These are phyloP conservation scores for Aspergillus proliferans DNA, from an alignment of 2,329 filamentous ascomycete genomes.

Conservation along the genomic window DNA sequence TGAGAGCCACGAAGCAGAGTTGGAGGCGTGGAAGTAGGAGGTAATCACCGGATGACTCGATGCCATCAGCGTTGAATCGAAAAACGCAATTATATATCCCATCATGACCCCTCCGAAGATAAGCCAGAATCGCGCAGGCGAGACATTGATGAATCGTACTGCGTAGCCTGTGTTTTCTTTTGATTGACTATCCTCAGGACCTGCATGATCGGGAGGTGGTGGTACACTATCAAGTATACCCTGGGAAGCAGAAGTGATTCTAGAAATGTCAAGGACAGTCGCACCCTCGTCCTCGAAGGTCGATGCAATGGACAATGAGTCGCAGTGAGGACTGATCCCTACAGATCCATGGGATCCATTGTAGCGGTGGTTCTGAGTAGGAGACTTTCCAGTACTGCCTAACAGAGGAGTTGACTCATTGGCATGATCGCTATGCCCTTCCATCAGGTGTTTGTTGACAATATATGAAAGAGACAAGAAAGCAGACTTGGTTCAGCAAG, in stretches of 20 bases:
- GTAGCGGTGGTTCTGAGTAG: too few species aligned
- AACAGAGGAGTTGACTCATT: slow-evolving; percentile 16
- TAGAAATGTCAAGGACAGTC: slow-evolving; percentile 14
- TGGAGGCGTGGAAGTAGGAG: slow-evolving; percentile 69
- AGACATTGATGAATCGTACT: slow-evolving; percentile 33
- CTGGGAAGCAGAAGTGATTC: slow-evolving; percentile 22
- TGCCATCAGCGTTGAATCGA: slow-evolving; percentile 76
- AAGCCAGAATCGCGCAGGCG: slow-evolving; percentile 51
- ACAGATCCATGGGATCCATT: too few species aligned
- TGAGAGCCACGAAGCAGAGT: slow-evolving; percentile 75
- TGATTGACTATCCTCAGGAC: slow-evolving; percentile 3
- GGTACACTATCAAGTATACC: slow-evolving; percentile 19
- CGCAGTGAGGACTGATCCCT: slow-evolving; percentile 3
- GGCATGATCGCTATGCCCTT: too few species aligned
- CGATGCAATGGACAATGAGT: slow-evolving; percentile 3
- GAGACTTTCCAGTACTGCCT: too few species aligned
- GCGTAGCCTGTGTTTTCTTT: slow-evolving; percentile 18
- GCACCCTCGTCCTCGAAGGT: slow-evolving; percentile 13
- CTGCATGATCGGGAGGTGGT: slow-evolving; percentile 7
- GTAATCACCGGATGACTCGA: slow-evolving; percentile 76
- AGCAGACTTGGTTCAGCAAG: too few species aligned
- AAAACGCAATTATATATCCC: slow-evolving; percentile 54
- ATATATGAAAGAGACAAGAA: too few species aligned
- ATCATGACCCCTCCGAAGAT: slow-evolving; percentile 56
- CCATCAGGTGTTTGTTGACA: too few species aligned